Conservation (phyloP, 2,329 filamentous ascomycete genomes). For the Neonectria neomacrospora region DNA sequence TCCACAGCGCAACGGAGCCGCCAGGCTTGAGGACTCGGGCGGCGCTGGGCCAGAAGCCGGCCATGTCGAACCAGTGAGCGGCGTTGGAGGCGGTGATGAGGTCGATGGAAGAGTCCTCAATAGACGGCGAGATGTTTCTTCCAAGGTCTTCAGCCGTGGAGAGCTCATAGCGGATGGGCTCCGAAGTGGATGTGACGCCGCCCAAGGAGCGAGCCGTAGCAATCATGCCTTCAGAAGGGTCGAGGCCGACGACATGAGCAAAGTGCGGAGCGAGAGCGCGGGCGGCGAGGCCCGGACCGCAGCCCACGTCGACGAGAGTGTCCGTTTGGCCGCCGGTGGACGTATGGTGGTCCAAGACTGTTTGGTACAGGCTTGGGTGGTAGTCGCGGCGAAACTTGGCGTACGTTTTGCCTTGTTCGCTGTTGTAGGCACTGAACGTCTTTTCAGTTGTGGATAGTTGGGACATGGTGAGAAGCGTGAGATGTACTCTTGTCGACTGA, state of each 20-base stretch:
- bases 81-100: conserved; percentile 62
- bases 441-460: conserved; percentile 26
- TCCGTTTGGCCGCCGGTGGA: conserved; percentile 56
- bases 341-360: conserved; percentile 58
- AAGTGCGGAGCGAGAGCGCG: conserved; percentile 60
- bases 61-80: conserved; percentile 69
- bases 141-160: conserved; percentile 57
- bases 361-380: conserved; percentile 57
- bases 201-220: conserved; percentile 53
- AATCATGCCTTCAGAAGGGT: conserved; percentile 66
- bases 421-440: conserved; percentile 59
- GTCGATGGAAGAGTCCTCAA: conserved; percentile 56
- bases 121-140: conserved; percentile 39
- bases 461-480: conserved; percentile 11
- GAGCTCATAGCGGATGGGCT: conserved; percentile 52
- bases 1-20: conserved; percentile 67
- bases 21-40: conserved; percentile 60
- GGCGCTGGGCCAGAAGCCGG: conserved; percentile 59
- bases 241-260: conserved; percentile 58
- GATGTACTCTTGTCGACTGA: not conserved
- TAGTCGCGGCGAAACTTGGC: conserved; percentile 57
- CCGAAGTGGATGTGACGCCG: conserved; percentile 42
- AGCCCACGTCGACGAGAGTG: conserved; percentile 65
- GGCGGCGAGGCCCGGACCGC: conserved; percentile 64
- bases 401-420: conserved; percentile 57